Base-by-base conservation (phyloP, 2,329 filamentous ascomycete species). In the Colletotrichum liriopes region DNA sequence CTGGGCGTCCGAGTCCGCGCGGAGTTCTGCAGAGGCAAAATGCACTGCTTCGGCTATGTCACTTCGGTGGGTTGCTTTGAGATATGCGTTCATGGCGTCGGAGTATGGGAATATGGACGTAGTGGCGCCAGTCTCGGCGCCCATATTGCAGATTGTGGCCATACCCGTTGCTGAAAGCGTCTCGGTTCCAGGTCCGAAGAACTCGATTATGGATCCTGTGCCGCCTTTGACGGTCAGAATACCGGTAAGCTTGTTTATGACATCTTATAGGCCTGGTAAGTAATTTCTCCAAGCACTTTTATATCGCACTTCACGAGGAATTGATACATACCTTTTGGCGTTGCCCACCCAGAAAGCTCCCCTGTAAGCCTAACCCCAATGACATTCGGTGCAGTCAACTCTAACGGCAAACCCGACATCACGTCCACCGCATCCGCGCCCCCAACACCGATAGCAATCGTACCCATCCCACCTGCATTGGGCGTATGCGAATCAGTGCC, bases 401-500 rank as follows among this genome's bases (percentile, higher is more conserved):
- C 65, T 16, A 54, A 65, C 26, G 60, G 70, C 29, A 68, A 29
- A 37, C 60, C 66, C 11, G 61, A 49, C 65, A 72, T 62, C 45
- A 72, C 67, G 20, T 68, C 52, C 3, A 67, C 65, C 1, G 65
- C 65, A 20, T 67, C 65, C 3, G 65, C 96, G 89, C 96, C 96
- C 86, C 96, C 96, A 75, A 98, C 96, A 91, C 95, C 96, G 81
- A 98, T 98, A 70, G 94, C 93, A 79, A 90, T 91, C 93, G 97
- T 97, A 82, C 94, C 95, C 71, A 98, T 92, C 90, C 96, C 95
- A 89, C 96, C 96, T 80, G 91, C 96, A 82, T 98, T 98, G 79
- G 96, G 95, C 71, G 96, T 98, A 88, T 99, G 96, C 70, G 95
- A 98, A 84, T 98, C 96, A 77, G 96, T 98, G 83, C 96, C 96